Conservation (phyloP, 495 filamentous ascomycete species). For the Aspergillus taichungensis region DNA sequence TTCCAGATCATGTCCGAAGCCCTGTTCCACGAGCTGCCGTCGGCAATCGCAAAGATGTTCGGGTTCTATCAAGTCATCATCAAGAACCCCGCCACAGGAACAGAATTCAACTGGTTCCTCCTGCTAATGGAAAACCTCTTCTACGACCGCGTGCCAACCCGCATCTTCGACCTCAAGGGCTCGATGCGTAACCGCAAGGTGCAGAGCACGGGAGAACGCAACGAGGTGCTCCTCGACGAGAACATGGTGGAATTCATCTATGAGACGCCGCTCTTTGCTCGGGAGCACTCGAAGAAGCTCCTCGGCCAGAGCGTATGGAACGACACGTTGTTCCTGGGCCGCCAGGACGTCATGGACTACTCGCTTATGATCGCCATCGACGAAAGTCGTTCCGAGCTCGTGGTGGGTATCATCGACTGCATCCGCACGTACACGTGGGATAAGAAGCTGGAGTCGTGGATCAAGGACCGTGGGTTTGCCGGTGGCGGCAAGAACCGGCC, state of each 20-base stretch:
- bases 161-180: slow-evolving; percentile 97
- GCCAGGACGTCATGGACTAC: slow-evolving; percentile 98
- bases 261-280: slow-evolving; percentile 86
- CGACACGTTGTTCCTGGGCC: slow-evolving; percentile 85
- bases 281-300: slow-evolving; percentile 87
- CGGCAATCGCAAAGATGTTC: slow-evolving; percentile 98
- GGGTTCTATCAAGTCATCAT: slow-evolving; percentile 97
- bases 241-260: slow-evolving; percentile 99
- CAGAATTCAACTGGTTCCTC: slow-evolving; percentile 90
- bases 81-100: slow-evolving; percentile 84
- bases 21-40: slow-evolving; percentile 91
- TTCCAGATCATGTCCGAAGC: slow-evolving; percentile 96
- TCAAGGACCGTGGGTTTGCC: slow-evolving; percentile 87
- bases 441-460: slow-evolving; percentile 98
- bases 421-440: slow-evolving; percentile 99
- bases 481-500: slow-evolving; percentile 80
- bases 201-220: slow-evolving; percentile 84
- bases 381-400: slow-evolving; percentile 76
- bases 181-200: slow-evolving; percentile 98
- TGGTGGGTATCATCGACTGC: slow-evolving; percentile 97
- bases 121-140: slow-evolving; percentile 98
- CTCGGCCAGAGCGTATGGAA: slow-evolving; percentile 84
- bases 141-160: slow-evolving; percentile 82
- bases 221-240: slow-evolving; percentile 94
- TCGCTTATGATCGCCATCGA: slow-evolving; percentile 97